Evolutionary conservation across 768 basidiomycete genomes (phyloP).

Genomic region (Boletus pseudo-olivaceus): DNA sequence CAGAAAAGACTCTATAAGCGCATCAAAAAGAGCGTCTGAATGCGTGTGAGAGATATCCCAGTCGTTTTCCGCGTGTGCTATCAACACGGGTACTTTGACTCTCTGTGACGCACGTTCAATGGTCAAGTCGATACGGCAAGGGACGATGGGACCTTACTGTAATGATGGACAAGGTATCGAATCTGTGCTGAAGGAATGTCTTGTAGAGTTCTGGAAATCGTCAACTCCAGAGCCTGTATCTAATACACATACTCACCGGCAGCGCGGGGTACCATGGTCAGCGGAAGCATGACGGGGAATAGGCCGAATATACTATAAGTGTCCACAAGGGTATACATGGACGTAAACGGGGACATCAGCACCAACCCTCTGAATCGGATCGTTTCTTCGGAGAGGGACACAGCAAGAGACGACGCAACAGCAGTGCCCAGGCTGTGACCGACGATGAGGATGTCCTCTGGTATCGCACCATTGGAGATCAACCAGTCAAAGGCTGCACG

Average conservation of each 20-base stretch:
- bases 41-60: slow-evolving; percentile 69
- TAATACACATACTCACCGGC: slow-evolving; percentile 47
- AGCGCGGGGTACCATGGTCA: slow-evolving; percentile 58
- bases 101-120: slow-evolving; percentile 37
- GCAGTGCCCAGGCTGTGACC: slow-evolving; percentile 92
- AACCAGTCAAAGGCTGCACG: slow-evolving; percentile 81
- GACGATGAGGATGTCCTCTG: slow-evolving; percentile 63
- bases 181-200: slow-evolving; percentile 51
- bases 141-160: slow-evolving; percentile 41
- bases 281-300: slow-evolving; percentile 68
- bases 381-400: slow-evolving; percentile 44
- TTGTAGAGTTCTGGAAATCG: slow-evolving; percentile 47
- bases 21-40: slow-evolving; percentile 63
- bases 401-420: slow-evolving; percentile 52
- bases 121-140: neutral
- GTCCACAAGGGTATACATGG: slow-evolving; percentile 56
- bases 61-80: slow-evolving; percentile 76
- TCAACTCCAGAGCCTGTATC: neutral
- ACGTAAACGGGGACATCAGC: slow-evolving; percentile 56
- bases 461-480: slow-evolving; percentile 49
- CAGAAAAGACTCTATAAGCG: slow-evolving; percentile 60
- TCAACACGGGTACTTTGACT: slow-evolving; percentile 63
- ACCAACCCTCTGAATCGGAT: slow-evolving; percentile 46
- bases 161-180: slow-evolving; percentile 60
- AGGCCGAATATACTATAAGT: slow-evolving; percentile 64